Percentiles rank a stretch among this genome's conserved stretches.
phyloP scores from a whole-genome alignment of 805 yeast species.

The Metschnikowia noctiluminum region DNA sequence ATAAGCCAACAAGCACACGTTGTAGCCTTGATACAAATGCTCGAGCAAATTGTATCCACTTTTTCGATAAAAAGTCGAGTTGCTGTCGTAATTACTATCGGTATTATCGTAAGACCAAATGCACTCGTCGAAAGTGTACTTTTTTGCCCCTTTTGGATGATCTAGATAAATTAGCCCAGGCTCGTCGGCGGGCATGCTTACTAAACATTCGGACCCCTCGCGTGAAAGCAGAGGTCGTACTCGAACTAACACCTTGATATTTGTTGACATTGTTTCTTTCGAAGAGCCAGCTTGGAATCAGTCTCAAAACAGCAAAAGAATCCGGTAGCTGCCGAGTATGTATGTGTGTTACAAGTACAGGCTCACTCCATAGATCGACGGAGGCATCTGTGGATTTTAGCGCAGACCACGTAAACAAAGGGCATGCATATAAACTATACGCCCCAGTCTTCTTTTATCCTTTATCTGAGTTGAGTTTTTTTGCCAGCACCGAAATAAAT shows the following conservation, averaged over 20 bases:
- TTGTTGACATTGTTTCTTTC: conserved; percentile 9
- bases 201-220: conserved; percentile 28
- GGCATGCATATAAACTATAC: background rate
- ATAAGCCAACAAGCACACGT: conserved; percentile 42
- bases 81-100: conserved; percentile 42
- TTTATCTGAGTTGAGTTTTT: too few relatives aligned
- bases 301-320: background rate
- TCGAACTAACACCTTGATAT: conserved; percentile 48
- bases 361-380: background rate
- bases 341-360: background rate
- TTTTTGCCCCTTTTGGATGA: conserved; percentile 28
- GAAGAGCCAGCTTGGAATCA: background rate
- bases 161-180: conserved; percentile 18
- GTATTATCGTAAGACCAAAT: conserved; percentile 44
- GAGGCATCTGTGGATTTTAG: background rate
- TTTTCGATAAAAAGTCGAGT: conserved; percentile 46
- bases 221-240: conserved; percentile 45
- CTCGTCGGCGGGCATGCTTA: conserved; percentile 30
- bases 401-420: conserved; percentile 5
- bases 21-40: conserved; percentile 46
- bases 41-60: conserved; percentile 59
- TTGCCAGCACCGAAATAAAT: too few relatives aligned
- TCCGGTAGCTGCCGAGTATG: background rate
- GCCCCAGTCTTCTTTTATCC: too few relatives aligned
- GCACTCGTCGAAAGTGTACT: conserved; percentile 50